Evolutionary conservation across 2,329 filamentous ascomycete genomes (phyloP), one percentile per base, ranked within the genome.

Genomic region (Pseudopithomyces maydicus): DNA sequence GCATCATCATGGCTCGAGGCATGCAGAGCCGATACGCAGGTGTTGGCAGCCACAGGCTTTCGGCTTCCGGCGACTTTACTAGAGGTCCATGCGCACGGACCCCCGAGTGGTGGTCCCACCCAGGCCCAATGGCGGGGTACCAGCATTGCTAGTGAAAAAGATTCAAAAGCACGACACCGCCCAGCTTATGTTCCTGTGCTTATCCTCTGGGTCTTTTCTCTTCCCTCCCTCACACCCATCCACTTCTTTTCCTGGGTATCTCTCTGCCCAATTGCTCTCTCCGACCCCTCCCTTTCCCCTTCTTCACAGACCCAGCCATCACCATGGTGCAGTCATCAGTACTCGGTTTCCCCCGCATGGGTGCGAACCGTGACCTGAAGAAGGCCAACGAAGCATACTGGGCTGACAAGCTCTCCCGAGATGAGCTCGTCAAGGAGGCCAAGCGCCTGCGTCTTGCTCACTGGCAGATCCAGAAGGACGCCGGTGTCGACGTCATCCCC

Each of bases 401-500:
- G 95, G 90, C 83, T 74, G 94, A 90, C 80, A 99, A 98, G 86
- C 85, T 97, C 79, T 93, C 91, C 64, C 91, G 93, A 77, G 87
- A 90, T 63, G 92, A 96, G 63, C 91, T 99, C 70, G 85, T 98
- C 69, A 85, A 88, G 61, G 95, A 98, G 88, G 95, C 90, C 79
- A 98, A 98, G 91, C 88, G 92, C 79, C 91, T 99, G 60, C 91
- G 95, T 84, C 85, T 93, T 68, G 92, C 90, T 75, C 95, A 99
- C 88, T 99, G 95, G 95, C 92, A 97, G 84, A 96, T 99, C 82
- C 95, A 99, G 86, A 94, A 99, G 86, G 88, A 96, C 81, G 95
- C 95, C 68, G 95, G 95, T 76, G 93, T 98, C 80, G 91, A 97
- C 77, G 85, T 95, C 82, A 97, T 99, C 77, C 95, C 95, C 79